Evolutionary conservation across 1,284 basidiomycete genomes (phyloP).

Genomic region (Boletellus deceptivus): DNA sequence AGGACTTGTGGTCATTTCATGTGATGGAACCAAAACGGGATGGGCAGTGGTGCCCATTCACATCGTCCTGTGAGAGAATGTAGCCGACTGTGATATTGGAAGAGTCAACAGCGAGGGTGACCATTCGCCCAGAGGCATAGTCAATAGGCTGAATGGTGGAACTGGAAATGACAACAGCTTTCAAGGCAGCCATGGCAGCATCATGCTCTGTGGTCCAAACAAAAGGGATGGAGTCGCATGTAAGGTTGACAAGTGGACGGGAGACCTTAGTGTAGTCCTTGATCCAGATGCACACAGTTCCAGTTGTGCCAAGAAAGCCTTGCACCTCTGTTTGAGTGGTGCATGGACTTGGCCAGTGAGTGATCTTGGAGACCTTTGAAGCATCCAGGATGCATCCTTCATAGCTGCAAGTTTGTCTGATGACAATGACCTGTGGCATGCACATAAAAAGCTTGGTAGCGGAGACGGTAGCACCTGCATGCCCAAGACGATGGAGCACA

Average conservation of each 20-base stretch:
- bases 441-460: constrained; percentile 16
- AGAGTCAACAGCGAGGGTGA: not conserved
- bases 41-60: not conserved
- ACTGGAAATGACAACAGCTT: not conserved
- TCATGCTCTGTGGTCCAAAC: not conserved
- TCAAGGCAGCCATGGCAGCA: not conserved
- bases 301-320: no score
- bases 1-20: no score
- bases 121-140: not conserved
- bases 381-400: constrained; percentile 5
- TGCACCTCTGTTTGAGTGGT: not conserved
- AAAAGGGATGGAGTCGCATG: not conserved
- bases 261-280: no score
- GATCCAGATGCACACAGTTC: not conserved
- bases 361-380: not conserved
- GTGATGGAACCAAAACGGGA: not conserved
- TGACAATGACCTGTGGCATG: constrained; percentile 6
- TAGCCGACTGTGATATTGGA: not conserved
- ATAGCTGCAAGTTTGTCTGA: constrained; percentile 17
- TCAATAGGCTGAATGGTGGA: not conserved
- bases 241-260: not conserved
- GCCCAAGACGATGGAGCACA: constrained; percentile 18
- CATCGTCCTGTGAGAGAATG: not conserved
- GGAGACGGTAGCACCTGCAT: constrained; percentile 18
- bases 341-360: not conserved